Evolutionary conservation across 1,139 yeast genomes (phyloP).

Genomic region (Citeromyces hawaiiensis): DNA sequence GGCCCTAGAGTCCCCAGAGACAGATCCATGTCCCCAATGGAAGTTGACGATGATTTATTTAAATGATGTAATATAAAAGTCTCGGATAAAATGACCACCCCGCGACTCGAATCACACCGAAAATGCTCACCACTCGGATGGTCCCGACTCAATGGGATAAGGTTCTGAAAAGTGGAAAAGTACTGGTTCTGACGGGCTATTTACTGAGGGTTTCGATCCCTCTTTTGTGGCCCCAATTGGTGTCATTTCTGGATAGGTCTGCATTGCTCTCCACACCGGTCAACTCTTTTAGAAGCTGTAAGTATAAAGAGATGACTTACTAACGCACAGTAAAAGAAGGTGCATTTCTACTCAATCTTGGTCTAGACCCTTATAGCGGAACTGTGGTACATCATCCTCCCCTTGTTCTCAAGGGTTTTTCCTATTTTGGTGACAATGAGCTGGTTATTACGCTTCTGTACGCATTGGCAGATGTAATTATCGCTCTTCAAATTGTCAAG

Average conservation of each 20-base stretch:
- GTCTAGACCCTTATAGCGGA: constrained; percentile 62
- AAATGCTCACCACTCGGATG: too few relatives aligned
- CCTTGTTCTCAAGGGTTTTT: constrained; percentile 39
- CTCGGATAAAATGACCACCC: too few relatives aligned
- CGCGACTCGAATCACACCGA: too few relatives aligned
- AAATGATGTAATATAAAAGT: too few relatives aligned
- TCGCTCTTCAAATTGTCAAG: constrained; percentile 27
- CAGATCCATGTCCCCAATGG: neutral
- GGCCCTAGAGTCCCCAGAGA: too few relatives aligned
- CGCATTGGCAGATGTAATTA: constrained; percentile 26
- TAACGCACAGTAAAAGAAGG: constrained; percentile 58
- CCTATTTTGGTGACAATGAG: constrained; percentile 17
- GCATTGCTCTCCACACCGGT: constrained; percentile 77
- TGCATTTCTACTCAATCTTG: constrained; percentile 46
- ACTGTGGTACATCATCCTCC: constrained; percentile 76
- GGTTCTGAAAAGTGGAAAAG: neutral
- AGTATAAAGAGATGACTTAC: constrained; percentile 5
- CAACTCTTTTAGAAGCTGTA: constrained; percentile 41
- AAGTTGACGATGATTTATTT: too few relatives aligned
- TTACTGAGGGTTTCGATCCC: constrained; percentile 12
- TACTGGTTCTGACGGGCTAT: constrained; percentile 7
- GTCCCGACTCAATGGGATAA: too few relatives aligned
- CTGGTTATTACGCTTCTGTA: constrained; percentile 20
- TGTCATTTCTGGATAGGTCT: constrained; percentile 29
- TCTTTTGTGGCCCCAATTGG: constrained; percentile 15